Conservation (phyloP, 805 yeast species). For the Kurtzmaniella cleridarum region DNA sequence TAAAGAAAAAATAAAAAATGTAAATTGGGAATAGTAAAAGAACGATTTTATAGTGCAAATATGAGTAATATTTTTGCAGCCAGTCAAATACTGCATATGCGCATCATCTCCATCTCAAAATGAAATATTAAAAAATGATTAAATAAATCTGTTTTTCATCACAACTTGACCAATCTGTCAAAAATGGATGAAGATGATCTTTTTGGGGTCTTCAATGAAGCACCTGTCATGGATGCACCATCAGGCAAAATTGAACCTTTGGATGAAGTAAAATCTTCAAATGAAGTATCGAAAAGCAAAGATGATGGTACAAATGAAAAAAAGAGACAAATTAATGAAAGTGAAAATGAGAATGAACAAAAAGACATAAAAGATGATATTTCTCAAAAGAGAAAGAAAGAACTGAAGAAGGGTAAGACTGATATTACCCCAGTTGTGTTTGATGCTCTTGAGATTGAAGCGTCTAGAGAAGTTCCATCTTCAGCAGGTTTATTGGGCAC, state of each 20-base stretch:
- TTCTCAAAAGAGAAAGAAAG: constrained; percentile 14
- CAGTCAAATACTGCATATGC: neutral
- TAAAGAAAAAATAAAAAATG: too few species aligned
- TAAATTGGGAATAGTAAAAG: too few species aligned
- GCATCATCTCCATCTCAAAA: neutral
- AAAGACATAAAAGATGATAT: constrained; percentile 18
- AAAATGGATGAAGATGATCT: constrained; percentile 47
- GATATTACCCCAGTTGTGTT: constrained; percentile 70
- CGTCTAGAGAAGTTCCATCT: constrained; percentile 81
- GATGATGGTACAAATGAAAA: constrained; percentile 10
- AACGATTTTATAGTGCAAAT: neutral
- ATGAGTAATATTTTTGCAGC: neutral
- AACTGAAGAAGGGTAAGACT: constrained; percentile 21
- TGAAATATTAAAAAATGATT: neutral
- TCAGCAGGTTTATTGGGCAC: constrained; percentile 60
- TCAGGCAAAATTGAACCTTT: constrained; percentile 2
- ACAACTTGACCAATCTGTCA: neutral
- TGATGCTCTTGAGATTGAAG: constrained; percentile 83
- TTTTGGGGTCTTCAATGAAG: constrained; percentile 59
- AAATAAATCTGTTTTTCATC: too few species aligned
- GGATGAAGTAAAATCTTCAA: constrained; percentile 16
- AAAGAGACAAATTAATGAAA: constrained; percentile 11
- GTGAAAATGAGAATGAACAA: constrained; percentile 14
- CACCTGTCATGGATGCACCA: constrained; percentile 35
- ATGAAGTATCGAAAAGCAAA: constrained; percentile 11